phyloP scores from a whole-genome alignment of 768 basidiomycete species.

The Lactarius pseudohatsudake region DNA sequence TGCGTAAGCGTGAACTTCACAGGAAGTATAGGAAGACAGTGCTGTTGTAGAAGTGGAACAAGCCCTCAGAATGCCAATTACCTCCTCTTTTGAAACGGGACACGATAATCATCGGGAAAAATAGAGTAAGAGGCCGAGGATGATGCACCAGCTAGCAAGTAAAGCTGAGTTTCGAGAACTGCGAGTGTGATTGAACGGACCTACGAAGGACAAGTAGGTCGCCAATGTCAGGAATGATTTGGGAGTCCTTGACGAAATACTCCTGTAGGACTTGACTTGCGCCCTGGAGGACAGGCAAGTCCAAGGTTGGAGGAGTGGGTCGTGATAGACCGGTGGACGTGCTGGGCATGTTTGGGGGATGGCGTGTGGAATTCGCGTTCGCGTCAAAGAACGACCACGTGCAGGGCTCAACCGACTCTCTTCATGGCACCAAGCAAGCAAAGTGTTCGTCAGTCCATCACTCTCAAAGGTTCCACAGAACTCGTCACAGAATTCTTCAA shows the following conservation, averaged over 20 bases:
- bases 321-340: slow-evolving; percentile 11
- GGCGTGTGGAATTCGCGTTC: not conserved
- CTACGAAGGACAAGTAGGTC: slow-evolving; percentile 64
- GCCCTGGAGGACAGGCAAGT: slow-evolving; percentile 60
- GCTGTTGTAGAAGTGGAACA: slow-evolving; percentile 81
- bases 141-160: slow-evolving; percentile 52
- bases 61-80: slow-evolving; percentile 69
- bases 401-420: not conserved
- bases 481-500: slow-evolving; percentile 99
- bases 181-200: slow-evolving; percentile 1
- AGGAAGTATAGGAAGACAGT: slow-evolving; percentile 4
- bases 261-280: slow-evolving; percentile 70
- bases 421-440: slow-evolving; percentile 44
- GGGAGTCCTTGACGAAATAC: slow-evolving; percentile 68
- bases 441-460: slow-evolving; percentile 72
- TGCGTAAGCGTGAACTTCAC: slow-evolving; percentile 21
- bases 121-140: slow-evolving; percentile 79
- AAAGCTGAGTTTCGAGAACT: slow-evolving; percentile 1
- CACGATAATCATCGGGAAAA: slow-evolving; percentile 73
- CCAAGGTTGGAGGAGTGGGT: slow-evolving; percentile 41
- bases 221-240: slow-evolving; percentile 71
- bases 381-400: slow-evolving; percentile 16
- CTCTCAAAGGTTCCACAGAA: slow-evolving; percentile 90
- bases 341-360: not conserved
- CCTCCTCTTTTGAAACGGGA: slow-evolving; percentile 77